Evolutionary conservation across 345 rosid species (phyloP), one percentile per base, ranked within the genome.

Genomic region (Moricandia arvensis): DNA sequence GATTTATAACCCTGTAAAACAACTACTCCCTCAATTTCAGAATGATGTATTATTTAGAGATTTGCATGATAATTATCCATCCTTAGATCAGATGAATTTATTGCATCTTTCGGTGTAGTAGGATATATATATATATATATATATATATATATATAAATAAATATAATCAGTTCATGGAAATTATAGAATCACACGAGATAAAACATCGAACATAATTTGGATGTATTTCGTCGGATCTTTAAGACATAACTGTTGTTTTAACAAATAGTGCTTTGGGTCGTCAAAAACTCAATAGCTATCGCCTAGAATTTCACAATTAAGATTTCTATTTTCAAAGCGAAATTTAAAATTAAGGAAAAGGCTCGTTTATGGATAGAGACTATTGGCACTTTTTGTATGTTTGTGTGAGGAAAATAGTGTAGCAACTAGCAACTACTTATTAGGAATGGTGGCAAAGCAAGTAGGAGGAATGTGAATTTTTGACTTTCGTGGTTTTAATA

Each of bases 381-480:
- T 51, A 51, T 16, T 51, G 57, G 57, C 10, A 51, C 7, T 51
- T 47, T 17, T 45, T 33, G 51, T 47, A 47, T 47, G 53, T 51
- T 47, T 16, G 47, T 11, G 47, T 10, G 10, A 41, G 47, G 51
- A 43, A 41, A 45, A 45, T n/a, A 45, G 51, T 45, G 51, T 47
- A 47, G 54, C 54, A 43, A 47, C 17, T 47, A 16, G 54, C 54
- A 43, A 47, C 17, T 47, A 16, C 53, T 2, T 47, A 7, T 47
- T 47, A n/a, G 18, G 53, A 47, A 47, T 47, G 17, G 53, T 47
- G 53, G 53, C 13, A n/a, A 13, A 47, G 53, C 53, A 51, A 74
- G 72, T 66, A 66, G 66, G 78, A 68, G 68, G 78, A 68, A 68
- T 37, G 62, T 60, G 29, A 66, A 15, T 59, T 66, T 47, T n/a